These are phyloP conservation scores for Raffaelea deltoideospora DNA, from an alignment of 2,329 filamentous ascomycete species.

Conservation along the genomic window DNA sequence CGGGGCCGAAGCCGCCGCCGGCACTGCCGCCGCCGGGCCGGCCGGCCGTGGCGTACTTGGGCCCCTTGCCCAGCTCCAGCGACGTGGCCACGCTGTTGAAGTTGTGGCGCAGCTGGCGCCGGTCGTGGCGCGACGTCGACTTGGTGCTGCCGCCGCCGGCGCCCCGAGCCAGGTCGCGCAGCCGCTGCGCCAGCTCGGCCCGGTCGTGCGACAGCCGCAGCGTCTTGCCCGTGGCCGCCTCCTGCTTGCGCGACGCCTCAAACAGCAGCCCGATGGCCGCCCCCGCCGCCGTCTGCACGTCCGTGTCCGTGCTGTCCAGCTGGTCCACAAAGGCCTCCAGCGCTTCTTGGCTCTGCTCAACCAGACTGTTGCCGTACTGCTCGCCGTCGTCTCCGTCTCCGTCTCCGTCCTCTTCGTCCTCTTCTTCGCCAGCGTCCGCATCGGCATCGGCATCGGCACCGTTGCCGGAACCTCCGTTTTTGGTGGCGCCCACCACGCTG, in stretches of 20 bases:
- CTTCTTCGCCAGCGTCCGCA: conserved; percentile 42
- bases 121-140: conserved; percentile 31
- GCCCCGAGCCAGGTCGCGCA: conserved; percentile 30
- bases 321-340: conserved; percentile 76
- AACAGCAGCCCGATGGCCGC: conserved; percentile 72
- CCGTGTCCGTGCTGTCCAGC: conserved; percentile 56
- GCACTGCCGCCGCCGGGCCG: conserved; percentile 25
- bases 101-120: conserved; percentile 30
- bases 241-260: conserved; percentile 45
- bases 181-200: conserved; percentile 28
- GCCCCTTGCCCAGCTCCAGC: conserved; percentile 36
- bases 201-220: conserved; percentile 36
- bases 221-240: conserved; percentile 32
- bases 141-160: conserved; percentile 19
- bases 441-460: conserved; percentile 43
- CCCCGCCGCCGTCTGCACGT: conserved; percentile 63
- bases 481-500: background rate
- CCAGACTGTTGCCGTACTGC: conserved; percentile 46
- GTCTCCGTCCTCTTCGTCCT: background rate
- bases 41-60: conserved; percentile 35
- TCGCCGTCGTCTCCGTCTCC: conserved; percentile 31
- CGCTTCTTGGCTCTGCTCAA: conserved; percentile 50
- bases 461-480: background rate
- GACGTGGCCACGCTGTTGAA: conserved; percentile 38
- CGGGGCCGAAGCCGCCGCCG: conserved; percentile 21